Percentiles rank a stretch among this genome's conserved stretches.
phyloP scores from a whole-genome alignment of 768 basidiomycete genomes.

The Plicaturopsis crispa region DNA sequence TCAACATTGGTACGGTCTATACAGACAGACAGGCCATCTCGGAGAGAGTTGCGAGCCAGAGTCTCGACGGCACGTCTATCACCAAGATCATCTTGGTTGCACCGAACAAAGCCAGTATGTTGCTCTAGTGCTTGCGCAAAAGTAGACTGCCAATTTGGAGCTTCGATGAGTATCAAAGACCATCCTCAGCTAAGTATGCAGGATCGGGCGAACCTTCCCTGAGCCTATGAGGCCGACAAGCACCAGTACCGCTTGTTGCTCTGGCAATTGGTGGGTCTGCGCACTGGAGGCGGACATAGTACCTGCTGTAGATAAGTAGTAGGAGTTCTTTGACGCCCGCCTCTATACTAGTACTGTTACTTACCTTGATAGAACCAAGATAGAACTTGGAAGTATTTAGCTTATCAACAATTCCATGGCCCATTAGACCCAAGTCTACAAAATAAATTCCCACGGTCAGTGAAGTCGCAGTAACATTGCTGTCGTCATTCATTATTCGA shows the following conservation, averaged over 20 bases:
- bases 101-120: slow-evolving; percentile 52
- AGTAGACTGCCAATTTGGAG: slow-evolving; percentile 41
- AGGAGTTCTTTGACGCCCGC: too few relatives aligned
- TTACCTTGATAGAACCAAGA: too few relatives aligned
- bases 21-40: slow-evolving; percentile 61
- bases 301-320: too few relatives aligned
- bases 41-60: slow-evolving; percentile 43
- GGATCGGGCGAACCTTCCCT: slow-evolving; percentile 46
- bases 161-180: slow-evolving; percentile 8
- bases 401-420: too few relatives aligned
- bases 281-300: too few relatives aligned
- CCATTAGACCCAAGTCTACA: too few relatives aligned
- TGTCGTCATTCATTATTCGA: too few relatives aligned
- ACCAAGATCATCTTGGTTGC: slow-evolving; percentile 79
- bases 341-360: too few relatives aligned
- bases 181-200: slow-evolving; percentile 5
- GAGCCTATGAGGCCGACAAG: slow-evolving; percentile 70
- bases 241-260: slow-evolving; percentile 51
- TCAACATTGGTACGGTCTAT: slow-evolving; percentile 78
- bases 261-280: too few relatives aligned
- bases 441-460: too few relatives aligned
- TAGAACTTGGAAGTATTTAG: too few relatives aligned
- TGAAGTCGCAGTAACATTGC: too few relatives aligned
- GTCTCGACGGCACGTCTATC: slow-evolving; percentile 57
- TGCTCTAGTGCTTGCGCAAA: slow-evolving; percentile 67